Base-by-base conservation (phyloP, 1,284 basidiomycete genomes). In the Calocybe gambosa region DNA sequence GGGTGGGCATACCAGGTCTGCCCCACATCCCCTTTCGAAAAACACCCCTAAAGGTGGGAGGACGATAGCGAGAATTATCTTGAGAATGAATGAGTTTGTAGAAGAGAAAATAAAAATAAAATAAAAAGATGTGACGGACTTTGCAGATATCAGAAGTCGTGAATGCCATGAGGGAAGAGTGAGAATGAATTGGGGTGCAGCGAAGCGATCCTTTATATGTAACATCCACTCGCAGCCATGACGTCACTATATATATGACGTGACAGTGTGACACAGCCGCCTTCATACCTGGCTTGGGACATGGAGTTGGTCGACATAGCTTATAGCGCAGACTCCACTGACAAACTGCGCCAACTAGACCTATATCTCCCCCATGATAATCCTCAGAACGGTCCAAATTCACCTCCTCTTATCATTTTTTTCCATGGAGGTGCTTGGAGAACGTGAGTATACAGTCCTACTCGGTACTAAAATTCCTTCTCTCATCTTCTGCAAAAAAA, bases 371-470 rank as follows among this genome's bases (percentile, higher is more conserved):
- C 70, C 0, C 31, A 25, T 29, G 45, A 50, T 12, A 9, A 42
- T 10, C 37, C 41, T 15, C 37, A 34, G 18, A 33, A 18, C 5
- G 13, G 3, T 16, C 9, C 2, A 2, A 15, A 34, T n/a, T 16
- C 13, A 34, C 35, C 21, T 45, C 21, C 66, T 38, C 59, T 80
- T 48, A 55, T 82, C 46, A 75, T 76, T 50, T 87, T 85, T 55
- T 67, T 89, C 13, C 87, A 89, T 56, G 88, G 88, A 28, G 87
- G 87, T 33, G 88, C 87, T 28, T 90, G 87, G 87, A 68, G 78
- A 56, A 63, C 77, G 85, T 86, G 58, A 70, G 82, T 62, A 18
- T 26, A 20, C n/a, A n/a, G n/a, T n/a, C n/a, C n/a, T n/a, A n/a
- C 39, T 28, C 7, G 21, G 21, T 23, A 23, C 21, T 23, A 23